Conservation (phyloP, 2,329 filamentous ascomycete genomes). For the Hymenoscyphus fraxineus region DNA sequence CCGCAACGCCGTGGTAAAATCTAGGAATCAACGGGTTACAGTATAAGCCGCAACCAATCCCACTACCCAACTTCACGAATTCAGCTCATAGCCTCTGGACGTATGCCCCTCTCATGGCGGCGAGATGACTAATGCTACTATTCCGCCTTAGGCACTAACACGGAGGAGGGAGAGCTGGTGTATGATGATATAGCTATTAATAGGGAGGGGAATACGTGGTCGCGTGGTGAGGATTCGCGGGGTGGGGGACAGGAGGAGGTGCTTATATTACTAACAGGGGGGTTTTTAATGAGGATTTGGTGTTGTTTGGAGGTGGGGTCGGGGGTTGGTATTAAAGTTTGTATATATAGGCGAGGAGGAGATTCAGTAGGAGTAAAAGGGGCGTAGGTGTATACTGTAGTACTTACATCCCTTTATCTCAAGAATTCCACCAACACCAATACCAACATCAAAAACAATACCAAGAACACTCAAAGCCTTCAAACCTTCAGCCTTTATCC, state of each 20-base stretch:
- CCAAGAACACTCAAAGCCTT: too few species aligned
- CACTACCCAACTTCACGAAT: slow-evolving; percentile 33
- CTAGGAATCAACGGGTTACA: slow-evolving; percentile 31
- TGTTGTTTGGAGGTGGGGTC: slow-evolving; percentile 14
- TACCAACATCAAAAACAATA: too few species aligned
- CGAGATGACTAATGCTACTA: too few species aligned
- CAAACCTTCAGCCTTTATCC: too few species aligned
- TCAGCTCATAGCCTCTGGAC: slow-evolving; percentile 17
- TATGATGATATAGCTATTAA: slow-evolving; percentile 23
- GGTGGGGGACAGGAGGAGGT: slow-evolving; percentile 13
- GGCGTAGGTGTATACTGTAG: too few species aligned
- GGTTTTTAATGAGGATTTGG: slow-evolving; percentile 12
- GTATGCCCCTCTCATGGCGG: slow-evolving; percentile 14
- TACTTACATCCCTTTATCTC: too few species aligned
- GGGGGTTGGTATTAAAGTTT: neutral
- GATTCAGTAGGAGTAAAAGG: too few species aligned
- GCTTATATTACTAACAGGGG: slow-evolving; percentile 23
- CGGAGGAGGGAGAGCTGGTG: neutral
- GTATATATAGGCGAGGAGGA: too few species aligned
- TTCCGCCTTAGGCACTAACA: too few species aligned
- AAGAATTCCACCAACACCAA: too few species aligned
- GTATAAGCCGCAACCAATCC: slow-evolving; percentile 15
- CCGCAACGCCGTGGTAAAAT: slow-evolving; percentile 1
- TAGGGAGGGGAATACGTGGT: slow-evolving; percentile 10
- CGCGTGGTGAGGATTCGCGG: too few species aligned